Percentiles rank a stretch among this genome's conserved stretches.
phyloP scores from a whole-genome alignment of 306 rosid species.

The Lathyrus oleraceus region DNA sequence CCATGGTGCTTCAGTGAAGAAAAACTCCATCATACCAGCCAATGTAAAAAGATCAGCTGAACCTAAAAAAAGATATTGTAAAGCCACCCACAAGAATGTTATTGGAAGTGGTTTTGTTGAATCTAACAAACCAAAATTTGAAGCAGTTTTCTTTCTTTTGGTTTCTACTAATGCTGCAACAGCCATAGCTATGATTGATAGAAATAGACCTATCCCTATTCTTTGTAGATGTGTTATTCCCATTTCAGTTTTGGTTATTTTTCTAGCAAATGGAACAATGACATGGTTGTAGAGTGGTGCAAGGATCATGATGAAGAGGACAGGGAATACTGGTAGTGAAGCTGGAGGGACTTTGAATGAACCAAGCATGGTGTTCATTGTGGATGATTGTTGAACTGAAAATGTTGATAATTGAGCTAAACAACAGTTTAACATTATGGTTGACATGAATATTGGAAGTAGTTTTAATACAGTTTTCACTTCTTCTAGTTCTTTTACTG shows the following conservation, averaged over 20 bases:
- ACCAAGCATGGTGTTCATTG: constrained; percentile 70
- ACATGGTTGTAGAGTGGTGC: constrained; percentile 66
- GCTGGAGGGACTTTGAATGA: constrained; percentile 79
- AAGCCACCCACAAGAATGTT: constrained; percentile 70
- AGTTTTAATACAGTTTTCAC: constrained; percentile 54
- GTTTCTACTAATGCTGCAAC: constrained; percentile 79
- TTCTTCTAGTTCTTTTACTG: constrained; percentile 66
- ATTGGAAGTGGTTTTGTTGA: constrained; percentile 58
- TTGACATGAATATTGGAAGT: constrained; percentile 72
- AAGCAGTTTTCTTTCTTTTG: constrained; percentile 62
- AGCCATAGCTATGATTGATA: constrained; percentile 75
- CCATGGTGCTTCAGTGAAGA: constrained; percentile 79
- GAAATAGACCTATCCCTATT: constrained; percentile 66
- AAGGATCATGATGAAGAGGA: constrained; percentile 67
- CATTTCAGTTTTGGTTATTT: constrained; percentile 54
- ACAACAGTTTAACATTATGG: constrained; percentile 76
- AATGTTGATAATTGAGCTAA: constrained; percentile 89
- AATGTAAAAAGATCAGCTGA: constrained; percentile 78
- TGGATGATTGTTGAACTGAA: constrained; percentile 82
- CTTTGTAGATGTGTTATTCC: constrained; percentile 69
- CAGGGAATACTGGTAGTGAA: constrained; percentile 74
- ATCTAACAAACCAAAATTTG: constrained; percentile 34
- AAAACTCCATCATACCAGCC: constrained; percentile 85
- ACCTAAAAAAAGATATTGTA: constrained; percentile 72
- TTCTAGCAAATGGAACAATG: constrained; percentile 60